phyloP scores from a whole-genome alignment of 495 filamentous ascomycete genomes.

The Aspergillus indologenus region DNA sequence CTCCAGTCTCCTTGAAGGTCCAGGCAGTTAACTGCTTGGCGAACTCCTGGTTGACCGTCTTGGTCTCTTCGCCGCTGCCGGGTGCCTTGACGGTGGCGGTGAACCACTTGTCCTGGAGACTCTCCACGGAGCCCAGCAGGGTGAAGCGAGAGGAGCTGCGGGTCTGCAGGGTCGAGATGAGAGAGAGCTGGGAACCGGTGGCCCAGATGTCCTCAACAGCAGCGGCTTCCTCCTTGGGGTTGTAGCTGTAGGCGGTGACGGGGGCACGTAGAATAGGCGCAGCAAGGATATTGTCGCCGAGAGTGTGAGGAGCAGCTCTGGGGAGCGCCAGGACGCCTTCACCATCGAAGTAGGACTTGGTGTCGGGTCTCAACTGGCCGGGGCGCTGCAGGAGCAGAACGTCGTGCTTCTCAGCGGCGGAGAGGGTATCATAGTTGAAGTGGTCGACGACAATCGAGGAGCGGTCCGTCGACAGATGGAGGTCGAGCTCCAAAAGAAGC shows the following conservation, averaged over 20 bases:
- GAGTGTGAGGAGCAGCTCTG: conserved; percentile 70
- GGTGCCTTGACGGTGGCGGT: conserved; percentile 69
- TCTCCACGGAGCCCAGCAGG: conserved; percentile 80
- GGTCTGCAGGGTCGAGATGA: conserved; percentile 82
- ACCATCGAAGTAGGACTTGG: conserved; percentile 76
- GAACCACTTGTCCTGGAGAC: conserved; percentile 89
- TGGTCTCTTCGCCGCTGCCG: conserved; percentile 49
- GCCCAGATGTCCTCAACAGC: conserved; percentile 77
- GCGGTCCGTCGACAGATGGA: conserved; percentile 82
- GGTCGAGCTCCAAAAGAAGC: conserved; percentile 86
- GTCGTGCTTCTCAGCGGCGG: conserved; percentile 79
- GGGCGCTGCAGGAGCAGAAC: conserved; percentile 74
- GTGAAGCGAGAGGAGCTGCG: conserved; percentile 91
- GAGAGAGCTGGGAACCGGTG: conserved; percentile 73
- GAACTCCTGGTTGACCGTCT: conserved; percentile 80
- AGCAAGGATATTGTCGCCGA: conserved; percentile 73
- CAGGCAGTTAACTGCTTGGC: conserved; percentile 78
- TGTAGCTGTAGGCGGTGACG: conserved; percentile 85
- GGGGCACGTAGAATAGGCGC: conserved; percentile 79
- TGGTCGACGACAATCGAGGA: conserved; percentile 85
- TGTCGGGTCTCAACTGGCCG: conserved; percentile 56
- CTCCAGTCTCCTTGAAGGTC: conserved; percentile 92
- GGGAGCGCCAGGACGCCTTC: conserved; percentile 76
- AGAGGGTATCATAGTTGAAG: conserved; percentile 83
- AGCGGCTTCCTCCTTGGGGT: conserved; percentile 81